Conservation (phyloP, 83 land plant genomes). For the Isoetes engelmannii region DNA sequence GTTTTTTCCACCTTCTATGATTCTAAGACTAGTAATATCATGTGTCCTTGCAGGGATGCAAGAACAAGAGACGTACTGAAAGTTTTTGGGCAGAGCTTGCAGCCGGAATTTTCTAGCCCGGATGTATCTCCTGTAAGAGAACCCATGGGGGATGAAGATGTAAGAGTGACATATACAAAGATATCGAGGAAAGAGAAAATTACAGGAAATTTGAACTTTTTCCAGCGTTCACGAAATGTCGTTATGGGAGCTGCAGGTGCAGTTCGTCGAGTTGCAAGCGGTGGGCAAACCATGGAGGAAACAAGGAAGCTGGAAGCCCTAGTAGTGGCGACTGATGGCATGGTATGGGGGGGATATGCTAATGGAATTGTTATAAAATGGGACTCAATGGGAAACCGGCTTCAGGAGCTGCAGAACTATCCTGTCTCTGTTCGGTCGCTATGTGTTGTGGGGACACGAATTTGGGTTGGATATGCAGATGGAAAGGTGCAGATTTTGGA, state of each 20-base stretch:
- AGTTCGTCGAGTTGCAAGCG: constrained; percentile 70
- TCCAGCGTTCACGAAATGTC: constrained; percentile 84
- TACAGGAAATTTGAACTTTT: constrained; percentile 47
- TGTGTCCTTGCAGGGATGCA: constrained; percentile 31
- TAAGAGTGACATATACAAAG: constrained; percentile 34
- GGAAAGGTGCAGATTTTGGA: constrained; percentile 63
- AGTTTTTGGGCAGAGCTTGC: constrained; percentile 28
- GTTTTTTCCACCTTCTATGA: neutral
- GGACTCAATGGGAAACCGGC: constrained; percentile 70
- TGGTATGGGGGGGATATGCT: constrained; percentile 75
- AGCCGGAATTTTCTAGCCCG: constrained; percentile 22
- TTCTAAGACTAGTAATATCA: neutral
- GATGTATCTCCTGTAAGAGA: constrained; percentile 48
- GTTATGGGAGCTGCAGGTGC: constrained; percentile 92
- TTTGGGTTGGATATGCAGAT: constrained; percentile 80
- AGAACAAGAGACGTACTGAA: constrained; percentile 31
- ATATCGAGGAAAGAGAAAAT: constrained; percentile 65
- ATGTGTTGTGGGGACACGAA: constrained; percentile 55
- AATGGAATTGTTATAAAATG: constrained; percentile 71
- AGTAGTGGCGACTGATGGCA: constrained; percentile 52
- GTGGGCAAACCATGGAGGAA: constrained; percentile 63
- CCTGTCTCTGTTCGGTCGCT: constrained; percentile 55
- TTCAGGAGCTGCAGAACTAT: constrained; percentile 46
- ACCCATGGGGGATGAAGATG: constrained; percentile 43
- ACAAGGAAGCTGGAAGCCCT: constrained; percentile 59